Percentiles rank a stretch among this genome's conserved stretches.
These are phyloP conservation scores for Septoria linicola DNA, from an alignment of 2,329 filamentous ascomycete species.

Conservation along the genomic window DNA sequence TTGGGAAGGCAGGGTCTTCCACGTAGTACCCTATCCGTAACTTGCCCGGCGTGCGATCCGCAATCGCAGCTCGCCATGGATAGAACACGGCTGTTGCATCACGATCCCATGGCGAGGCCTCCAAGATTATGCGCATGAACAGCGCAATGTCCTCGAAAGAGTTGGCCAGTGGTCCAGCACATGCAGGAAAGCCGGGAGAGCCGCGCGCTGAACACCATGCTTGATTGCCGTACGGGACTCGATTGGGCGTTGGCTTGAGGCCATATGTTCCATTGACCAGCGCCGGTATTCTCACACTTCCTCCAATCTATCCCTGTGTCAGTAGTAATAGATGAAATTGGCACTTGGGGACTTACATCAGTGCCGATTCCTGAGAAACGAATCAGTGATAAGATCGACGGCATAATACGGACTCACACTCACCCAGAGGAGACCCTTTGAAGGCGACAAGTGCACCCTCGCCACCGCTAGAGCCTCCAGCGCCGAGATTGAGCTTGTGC, in stretches of 20 bases:
- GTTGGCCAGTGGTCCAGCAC: constrained; percentile 34
- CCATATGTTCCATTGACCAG: constrained; percentile 60
- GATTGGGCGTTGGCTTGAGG: constrained; percentile 25
- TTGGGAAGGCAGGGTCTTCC: constrained; percentile 49
- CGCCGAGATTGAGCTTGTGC: constrained; percentile 57
- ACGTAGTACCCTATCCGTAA: constrained; percentile 52
- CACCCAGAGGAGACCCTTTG: constrained; percentile 55
- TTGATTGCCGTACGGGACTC: constrained; percentile 35
- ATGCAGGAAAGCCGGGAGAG: constrained; percentile 41
- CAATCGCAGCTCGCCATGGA: constrained; percentile 47
- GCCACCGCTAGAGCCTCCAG: constrained; percentile 66
- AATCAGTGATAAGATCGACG: background rate
- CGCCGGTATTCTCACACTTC: constrained; percentile 72
- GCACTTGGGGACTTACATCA: background rate
- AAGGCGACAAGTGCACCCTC: constrained; percentile 61
- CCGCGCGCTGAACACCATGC: constrained; percentile 41
- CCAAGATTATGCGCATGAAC: constrained; percentile 28
- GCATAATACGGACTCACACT: background rate
- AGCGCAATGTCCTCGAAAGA: constrained; percentile 28
- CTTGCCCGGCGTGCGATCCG: constrained; percentile 21
- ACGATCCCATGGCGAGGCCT: constrained; percentile 26
- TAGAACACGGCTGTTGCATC: constrained; percentile 40
- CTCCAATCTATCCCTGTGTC: background rate
- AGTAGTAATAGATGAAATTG: background rate
- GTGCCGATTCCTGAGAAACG: background rate